Evolutionary conservation across 768 basidiomycete species (phyloP), one percentile per base, ranked within the genome.

Genomic region (Mycena floridula): DNA sequence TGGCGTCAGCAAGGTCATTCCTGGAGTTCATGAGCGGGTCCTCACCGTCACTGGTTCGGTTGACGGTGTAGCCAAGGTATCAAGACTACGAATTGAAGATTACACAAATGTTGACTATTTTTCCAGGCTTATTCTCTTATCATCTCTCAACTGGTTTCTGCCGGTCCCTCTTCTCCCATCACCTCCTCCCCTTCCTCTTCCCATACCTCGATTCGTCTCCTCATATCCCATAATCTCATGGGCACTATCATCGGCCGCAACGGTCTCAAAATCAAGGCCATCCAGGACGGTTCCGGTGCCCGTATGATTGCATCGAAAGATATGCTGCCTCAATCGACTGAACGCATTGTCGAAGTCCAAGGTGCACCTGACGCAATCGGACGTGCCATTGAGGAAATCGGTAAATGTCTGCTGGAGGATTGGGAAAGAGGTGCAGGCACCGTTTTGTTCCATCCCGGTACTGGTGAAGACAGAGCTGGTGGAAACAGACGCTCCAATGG

Each of bases 201-300:
- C 42, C 82, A 87, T 65, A 93, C 93, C 47, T 89, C 93, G 50
- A 85, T 99, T 65, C 90, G 93, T 49, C 91, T 99, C 54, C 77
- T 99, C 58, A 93, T 99, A 72, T 95, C 93, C 37, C 96, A 99
- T 73, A 95, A 97, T 68, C 77, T 99, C 54, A 99, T 99, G 96
- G 96, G 96, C 43, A 93, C 91, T 49, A 88, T 99, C 70, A 97
- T 98, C 57, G 96, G 96, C 55, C 86, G 94, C 52, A 86, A 71
- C 43, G 96, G 96, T 55, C 81, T 90, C 63, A 97, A 96, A 80
- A 98, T 99, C 67, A 97, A 98, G 71, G 89, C 92, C 59, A 98
- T 99, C 62, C 96, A 99, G 63, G 95, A 97, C 64, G 70, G 77
- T 38, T 95, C 95, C 28, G 92, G 93, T 41, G 93, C 92, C 16